A percentile compares a stretch with the other conserved stretches of the same genome.
phyloP scores from a whole-genome alignment of 768 basidiomycete genomes.

The Lactarius hatsudake region DNA sequence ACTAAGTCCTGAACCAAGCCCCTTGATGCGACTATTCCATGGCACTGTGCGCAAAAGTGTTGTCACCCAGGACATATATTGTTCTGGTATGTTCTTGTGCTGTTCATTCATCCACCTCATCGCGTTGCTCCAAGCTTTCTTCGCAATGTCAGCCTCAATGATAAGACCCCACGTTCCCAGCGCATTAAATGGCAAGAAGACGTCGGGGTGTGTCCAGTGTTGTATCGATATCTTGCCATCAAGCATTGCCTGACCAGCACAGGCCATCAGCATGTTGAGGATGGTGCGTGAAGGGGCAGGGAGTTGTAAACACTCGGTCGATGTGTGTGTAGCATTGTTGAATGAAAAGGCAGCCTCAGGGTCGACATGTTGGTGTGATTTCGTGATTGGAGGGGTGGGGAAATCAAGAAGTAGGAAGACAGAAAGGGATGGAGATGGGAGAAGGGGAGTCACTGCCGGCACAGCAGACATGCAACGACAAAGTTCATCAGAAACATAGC shows the following conservation, averaged over 20 bases:
- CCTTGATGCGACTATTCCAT: background rate
- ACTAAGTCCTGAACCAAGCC: background rate
- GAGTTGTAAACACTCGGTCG: background rate
- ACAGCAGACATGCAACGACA: background rate
- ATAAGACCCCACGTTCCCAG: background rate
- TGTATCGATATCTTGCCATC: background rate
- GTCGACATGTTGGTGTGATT: background rate
- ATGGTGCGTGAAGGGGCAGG: background rate
- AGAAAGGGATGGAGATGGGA: background rate
- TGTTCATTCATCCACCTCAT: background rate
- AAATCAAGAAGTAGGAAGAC: background rate
- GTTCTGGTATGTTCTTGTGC: background rate
- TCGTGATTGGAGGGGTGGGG: background rate
- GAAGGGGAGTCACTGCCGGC: background rate
- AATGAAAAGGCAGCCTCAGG: background rate
- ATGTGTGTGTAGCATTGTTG: background rate
- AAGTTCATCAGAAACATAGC: too few species aligned
- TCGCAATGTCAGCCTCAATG: background rate
- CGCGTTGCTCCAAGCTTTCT: background rate
- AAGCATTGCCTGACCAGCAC: background rate
- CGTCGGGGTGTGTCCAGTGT: background rate
- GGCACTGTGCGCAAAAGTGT: background rate
- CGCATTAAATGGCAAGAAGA: background rate
- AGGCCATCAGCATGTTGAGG: background rate
- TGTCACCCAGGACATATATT: background rate